A percentile compares a stretch with the other conserved stretches of the same genome.
phyloP scores from a whole-genome alignment of 1,284 basidiomycete species.

The Heterobasidion occidentale region DNA sequence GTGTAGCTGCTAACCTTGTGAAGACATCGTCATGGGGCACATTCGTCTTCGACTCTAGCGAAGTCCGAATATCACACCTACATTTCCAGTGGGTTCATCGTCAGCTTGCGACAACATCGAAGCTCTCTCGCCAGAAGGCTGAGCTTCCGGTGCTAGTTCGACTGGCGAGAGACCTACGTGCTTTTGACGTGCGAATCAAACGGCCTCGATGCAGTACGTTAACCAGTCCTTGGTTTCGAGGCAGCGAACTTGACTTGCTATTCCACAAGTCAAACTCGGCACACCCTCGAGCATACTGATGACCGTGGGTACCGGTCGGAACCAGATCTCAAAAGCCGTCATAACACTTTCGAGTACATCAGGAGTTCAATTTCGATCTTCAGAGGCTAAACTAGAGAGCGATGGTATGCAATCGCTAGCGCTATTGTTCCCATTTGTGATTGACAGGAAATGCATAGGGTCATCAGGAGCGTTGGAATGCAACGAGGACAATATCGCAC shows the following conservation, averaged over 20 bases:
- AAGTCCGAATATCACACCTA: constrained; percentile 50
- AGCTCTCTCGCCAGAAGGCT: constrained; percentile 17
- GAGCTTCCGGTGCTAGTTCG: constrained; percentile 34
- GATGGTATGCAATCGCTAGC: constrained; percentile 20
- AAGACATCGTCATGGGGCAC: constrained; percentile 55
- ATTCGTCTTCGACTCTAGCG: constrained; percentile 52
- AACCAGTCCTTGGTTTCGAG: constrained; percentile 3
- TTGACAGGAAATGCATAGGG: background rate
- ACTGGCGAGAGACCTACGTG: constrained; percentile 50
- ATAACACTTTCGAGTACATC: constrained; percentile 47
- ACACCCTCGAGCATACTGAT: constrained; percentile 45
- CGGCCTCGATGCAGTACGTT: constrained; percentile 57
- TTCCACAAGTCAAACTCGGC: constrained; percentile 57
- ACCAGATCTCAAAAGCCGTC: constrained; percentile 42
- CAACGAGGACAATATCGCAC: constrained; percentile 33
- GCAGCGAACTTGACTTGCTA: constrained; percentile 3
- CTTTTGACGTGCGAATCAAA: constrained; percentile 50
- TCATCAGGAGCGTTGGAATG: constrained; percentile 20
- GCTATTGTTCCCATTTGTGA: background rate
- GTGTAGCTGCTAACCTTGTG: background rate
- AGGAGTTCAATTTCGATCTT: constrained; percentile 40
- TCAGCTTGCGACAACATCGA: constrained; percentile 16
- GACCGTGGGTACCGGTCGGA: constrained; percentile 56
- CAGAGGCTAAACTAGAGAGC: constrained; percentile 33
- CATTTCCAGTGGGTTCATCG: constrained; percentile 49